These are phyloP conservation scores for Pezicula carpinea DNA, from an alignment of 2,329 filamentous ascomycete genomes.

Conservation along the genomic window DNA sequence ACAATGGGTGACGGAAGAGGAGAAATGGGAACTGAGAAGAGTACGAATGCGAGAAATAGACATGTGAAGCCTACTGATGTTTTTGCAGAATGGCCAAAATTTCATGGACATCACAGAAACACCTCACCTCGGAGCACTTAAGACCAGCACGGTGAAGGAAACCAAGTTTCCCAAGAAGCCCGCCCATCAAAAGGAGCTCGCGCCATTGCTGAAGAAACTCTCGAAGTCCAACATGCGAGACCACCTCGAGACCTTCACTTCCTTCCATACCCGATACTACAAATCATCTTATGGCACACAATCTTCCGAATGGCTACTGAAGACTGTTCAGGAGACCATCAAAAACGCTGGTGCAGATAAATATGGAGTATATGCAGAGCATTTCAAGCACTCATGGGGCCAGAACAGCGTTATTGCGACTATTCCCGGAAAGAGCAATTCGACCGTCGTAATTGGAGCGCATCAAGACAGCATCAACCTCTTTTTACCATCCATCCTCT, in stretches of 20 bases:
- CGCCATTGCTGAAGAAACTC: conserved; percentile 62
- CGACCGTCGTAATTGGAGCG: conserved; percentile 82
- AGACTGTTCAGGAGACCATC: conserved; percentile 69
- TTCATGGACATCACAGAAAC: conserved; percentile 95
- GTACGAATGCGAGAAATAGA: conserved; percentile 42
- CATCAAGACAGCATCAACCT: conserved; percentile 96
- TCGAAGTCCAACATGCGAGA: conserved; percentile 71
- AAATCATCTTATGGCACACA: conserved; percentile 73
- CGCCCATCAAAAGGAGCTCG: conserved; percentile 60
- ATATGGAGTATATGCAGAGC: conserved; percentile 61
- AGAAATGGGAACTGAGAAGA: conserved; percentile 87
- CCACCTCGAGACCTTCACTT: conserved; percentile 73
- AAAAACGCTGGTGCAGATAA: conserved; percentile 64
- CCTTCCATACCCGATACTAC: conserved; percentile 80
- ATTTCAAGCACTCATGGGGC: conserved; percentile 80
- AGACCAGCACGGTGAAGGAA: conserved; percentile 39
- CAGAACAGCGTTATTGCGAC: conserved; percentile 89
- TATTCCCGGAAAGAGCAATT: conserved; percentile 79
- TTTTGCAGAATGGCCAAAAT: conserved; percentile 66
- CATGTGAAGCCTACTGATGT: conserved; percentile 8
- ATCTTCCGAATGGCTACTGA: conserved; percentile 83
- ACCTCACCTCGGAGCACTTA: conserved; percentile 53
- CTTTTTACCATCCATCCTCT: conserved; percentile 76
- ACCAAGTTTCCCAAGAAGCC: conserved; percentile 62
- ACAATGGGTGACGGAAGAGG: conserved; percentile 84